phyloP scores from a whole-genome alignment of 2,329 filamentous ascomycete species.

The Eurotiales sp. region DNA sequence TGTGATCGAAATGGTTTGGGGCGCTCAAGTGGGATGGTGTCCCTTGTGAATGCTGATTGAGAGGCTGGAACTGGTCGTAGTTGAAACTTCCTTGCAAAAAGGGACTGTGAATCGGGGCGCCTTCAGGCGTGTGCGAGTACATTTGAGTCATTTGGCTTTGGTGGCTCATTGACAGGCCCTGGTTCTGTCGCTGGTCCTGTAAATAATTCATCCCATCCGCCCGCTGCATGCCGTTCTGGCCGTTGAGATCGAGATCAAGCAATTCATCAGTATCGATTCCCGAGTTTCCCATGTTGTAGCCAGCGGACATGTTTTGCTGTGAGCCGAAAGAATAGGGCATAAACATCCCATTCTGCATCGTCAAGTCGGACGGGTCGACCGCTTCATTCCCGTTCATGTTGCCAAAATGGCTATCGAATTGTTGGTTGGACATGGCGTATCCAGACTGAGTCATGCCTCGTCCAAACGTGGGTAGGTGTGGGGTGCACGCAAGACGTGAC shows the following conservation, averaged over 20 bases:
- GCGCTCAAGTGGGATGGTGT: constrained; percentile 34
- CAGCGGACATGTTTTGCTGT: constrained; percentile 62
- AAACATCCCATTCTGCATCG: constrained; percentile 57
- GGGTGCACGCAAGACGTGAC: constrained; percentile 1
- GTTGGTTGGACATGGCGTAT: constrained; percentile 52
- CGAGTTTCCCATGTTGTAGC: constrained; percentile 73
- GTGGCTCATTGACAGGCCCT: constrained; percentile 58
- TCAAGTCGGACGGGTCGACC: constrained; percentile 82
- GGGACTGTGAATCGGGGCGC: constrained; percentile 86
- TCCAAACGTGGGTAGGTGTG: too few species aligned
- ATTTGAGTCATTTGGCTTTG: constrained; percentile 66
- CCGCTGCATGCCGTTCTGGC: constrained; percentile 35
- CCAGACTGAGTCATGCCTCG: constrained; percentile 46
- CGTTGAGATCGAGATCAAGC: constrained; percentile 57
- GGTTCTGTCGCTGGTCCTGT: constrained; percentile 52
- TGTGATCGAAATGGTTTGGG: constrained; percentile 49
- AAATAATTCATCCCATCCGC: constrained; percentile 35
- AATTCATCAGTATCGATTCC: constrained; percentile 86
- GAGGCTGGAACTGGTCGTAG: constrained; percentile 69
- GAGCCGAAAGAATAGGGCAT: constrained; percentile 58
- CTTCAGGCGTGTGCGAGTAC: constrained; percentile 88
- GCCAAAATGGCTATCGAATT: constrained; percentile 48
- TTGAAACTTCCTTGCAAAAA: constrained; percentile 73
- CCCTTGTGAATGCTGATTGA: constrained; percentile 52
- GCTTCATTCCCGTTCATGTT: constrained; percentile 49